Conservation (phyloP, 164 flowering plant species). For the Buxus sempervirens region DNA sequence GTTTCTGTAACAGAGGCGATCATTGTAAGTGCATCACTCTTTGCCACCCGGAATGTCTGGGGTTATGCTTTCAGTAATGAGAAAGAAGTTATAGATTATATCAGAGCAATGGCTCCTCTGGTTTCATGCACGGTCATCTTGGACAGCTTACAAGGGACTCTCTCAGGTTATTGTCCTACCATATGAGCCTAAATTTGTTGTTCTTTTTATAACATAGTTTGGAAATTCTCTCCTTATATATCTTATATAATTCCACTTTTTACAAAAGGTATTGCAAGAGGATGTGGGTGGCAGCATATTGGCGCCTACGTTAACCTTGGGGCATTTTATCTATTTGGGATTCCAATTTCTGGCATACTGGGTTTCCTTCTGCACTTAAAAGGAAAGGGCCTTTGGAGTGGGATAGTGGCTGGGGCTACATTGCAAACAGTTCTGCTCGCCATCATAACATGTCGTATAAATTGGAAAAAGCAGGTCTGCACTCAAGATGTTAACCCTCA, state of each 20-base stretch:
- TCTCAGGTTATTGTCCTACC: slow-evolving; percentile 24
- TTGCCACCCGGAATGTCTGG: slow-evolving; percentile 21
- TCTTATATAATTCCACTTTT: not conserved
- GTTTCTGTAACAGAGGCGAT: slow-evolving; percentile 23
- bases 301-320: slow-evolving; percentile 73
- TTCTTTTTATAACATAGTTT: too few species aligned
- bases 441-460: slow-evolving; percentile 42
- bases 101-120: slow-evolving; percentile 38
- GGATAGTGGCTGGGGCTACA: slow-evolving; percentile 47
- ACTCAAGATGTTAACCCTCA: too few species aligned
- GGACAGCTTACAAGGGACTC: slow-evolving; percentile 41
- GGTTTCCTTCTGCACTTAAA: slow-evolving; percentile 40
- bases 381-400: slow-evolving; percentile 82
- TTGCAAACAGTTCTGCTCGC: slow-evolving; percentile 44
- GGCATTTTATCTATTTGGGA: slow-evolving; percentile 63
- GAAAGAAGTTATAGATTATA: slow-evolving; percentile 41
- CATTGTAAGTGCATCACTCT: slow-evolving; percentile 23
- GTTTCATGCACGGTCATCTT: slow-evolving; percentile 32
- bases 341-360: slow-evolving; percentile 51
- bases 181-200: too few species aligned
- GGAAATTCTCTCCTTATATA: too few species aligned
- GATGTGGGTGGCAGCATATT: slow-evolving; percentile 82
- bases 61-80: slow-evolving; percentile 39
- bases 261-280: slow-evolving; percentile 62
- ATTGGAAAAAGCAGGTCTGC: slow-evolving; percentile 67